These are phyloP conservation scores for Pholiota conissans DNA, from an alignment of 768 basidiomycete genomes.

Conservation along the genomic window DNA sequence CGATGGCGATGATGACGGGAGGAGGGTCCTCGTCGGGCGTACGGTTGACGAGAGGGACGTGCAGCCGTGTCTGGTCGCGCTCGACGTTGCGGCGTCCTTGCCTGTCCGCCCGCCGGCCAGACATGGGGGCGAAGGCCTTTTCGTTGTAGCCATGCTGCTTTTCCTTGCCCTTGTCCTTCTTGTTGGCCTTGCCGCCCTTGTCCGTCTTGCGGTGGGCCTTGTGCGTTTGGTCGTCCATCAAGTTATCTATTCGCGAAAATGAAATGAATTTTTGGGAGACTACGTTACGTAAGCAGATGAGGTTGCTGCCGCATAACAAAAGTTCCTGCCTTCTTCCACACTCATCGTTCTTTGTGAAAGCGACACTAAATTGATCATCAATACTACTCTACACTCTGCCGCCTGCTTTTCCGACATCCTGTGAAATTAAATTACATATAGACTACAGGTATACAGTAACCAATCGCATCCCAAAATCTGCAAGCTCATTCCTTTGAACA, in stretches of 20 bases:
- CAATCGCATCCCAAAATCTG: background rate
- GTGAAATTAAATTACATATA: no score
- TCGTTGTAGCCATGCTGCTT: conserved; percentile 84
- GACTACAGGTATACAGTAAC: background rate
- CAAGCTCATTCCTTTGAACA: background rate
- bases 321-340: no score
- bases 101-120: conserved; percentile 84
- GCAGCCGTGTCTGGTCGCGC: conserved; percentile 89
- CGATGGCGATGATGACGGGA: conserved; percentile 91
- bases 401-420: no score
- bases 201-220: conserved; percentile 80
- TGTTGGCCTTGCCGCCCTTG: conserved; percentile 72
- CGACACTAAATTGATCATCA: no score
- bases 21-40: conserved; percentile 92
- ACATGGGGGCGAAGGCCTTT: conserved; percentile 94
- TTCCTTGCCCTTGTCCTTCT: conserved; percentile 69
- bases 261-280: no score
- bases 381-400: no score
- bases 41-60: conserved; percentile 94
- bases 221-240: conserved; percentile 76
- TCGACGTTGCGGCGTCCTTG: conserved; percentile 92
- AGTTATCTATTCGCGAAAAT: no score
- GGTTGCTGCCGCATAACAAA: no score
- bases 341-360: no score
- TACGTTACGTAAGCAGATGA: no score